Percentiles rank a stretch among this genome's conserved stretches.
Evolutionary conservation across 768 basidiomycete genomes (phyloP).

Genomic region (Leccinum truebloodii): DNA sequence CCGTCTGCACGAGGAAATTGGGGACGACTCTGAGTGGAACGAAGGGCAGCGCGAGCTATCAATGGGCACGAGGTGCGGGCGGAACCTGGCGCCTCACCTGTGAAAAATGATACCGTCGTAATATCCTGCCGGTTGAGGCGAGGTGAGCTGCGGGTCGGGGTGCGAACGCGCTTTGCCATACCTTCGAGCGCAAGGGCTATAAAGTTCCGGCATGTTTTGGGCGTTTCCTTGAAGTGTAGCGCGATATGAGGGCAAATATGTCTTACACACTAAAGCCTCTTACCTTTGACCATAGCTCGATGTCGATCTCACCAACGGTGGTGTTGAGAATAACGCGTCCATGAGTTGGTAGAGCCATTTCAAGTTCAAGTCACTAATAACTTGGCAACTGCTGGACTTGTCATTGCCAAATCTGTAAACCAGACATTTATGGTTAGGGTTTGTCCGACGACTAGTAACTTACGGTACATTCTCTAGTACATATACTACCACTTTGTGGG

Average conservation of each 20-base stretch:
- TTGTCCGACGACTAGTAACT: conserved; percentile 1
- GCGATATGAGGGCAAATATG: neutral
- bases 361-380: conserved; percentile 2
- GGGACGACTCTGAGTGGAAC: conserved; percentile 71
- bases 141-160: conserved; percentile 9
- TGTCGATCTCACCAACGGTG: conserved; percentile 83
- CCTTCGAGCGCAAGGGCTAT: conserved; percentile 88
- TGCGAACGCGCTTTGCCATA: conserved; percentile 26
- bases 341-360: conserved; percentile 81
- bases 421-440: conserved; percentile 24
- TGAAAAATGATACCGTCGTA: conserved; percentile 97
- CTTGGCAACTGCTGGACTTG: neutral
- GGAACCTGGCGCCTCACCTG: conserved; percentile 48
- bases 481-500: neutral
- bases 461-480: neutral
- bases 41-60: neutral
- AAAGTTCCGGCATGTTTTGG: conserved; percentile 92
- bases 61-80: neutral
- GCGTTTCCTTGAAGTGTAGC: conserved; percentile 66
- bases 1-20: conserved; percentile 92
- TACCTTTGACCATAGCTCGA: conserved; percentile 93
- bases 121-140: conserved; percentile 59
- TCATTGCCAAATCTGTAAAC: neutral
- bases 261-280: neutral
- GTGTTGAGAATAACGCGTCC: conserved; percentile 89